Evolutionary conservation across 2,329 filamentous ascomycete species (phyloP), one percentile per base, ranked within the genome.

Genomic region (Xylariomycetidae sp.): DNA sequence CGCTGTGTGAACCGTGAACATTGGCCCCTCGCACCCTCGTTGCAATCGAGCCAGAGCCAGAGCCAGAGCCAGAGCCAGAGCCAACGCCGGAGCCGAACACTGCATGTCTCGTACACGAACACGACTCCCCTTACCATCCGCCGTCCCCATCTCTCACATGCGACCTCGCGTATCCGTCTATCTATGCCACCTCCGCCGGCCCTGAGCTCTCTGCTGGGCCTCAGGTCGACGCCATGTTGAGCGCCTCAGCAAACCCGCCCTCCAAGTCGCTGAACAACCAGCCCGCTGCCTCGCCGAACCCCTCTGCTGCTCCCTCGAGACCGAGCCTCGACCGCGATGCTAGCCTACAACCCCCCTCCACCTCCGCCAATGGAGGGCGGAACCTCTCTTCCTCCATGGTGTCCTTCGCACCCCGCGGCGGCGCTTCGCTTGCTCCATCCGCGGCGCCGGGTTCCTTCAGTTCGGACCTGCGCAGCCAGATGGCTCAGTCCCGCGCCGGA

Each of bases 371-470:
- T 57, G 65, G 64, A 43, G 54, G 53, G 31, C 68, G 74, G 40
- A 72, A 67, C 42, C 49, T 71, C 12, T 67, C 72, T 18, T 63
- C 68, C 19, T 74, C 74, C 3, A 63, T 58, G 52, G 69, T 77
- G 48, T 80, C 76, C 35, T 83, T 78, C 56, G 76, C 72, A 30
- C 74, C 79, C 13, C 76, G 84, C 33, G 76, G 74, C 33, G 71
- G 78, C 43, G 86, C 83, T 30, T 71, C 88, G 52, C 82, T 80
- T 40, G 76, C 83, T 10, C 78, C 79, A 20, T 77, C 78, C 22
- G 71, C 78, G 35, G 79, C 75, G 17, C 81, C 82, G 1, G 89
- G 89, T 26, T 95, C 87, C 66, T 95, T 95, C 68, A 93, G 82
- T 50, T 81, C 88, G 20, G 89, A 95, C 39, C 63, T 95, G 49